Conservation (phyloP, 2,329 filamentous ascomycete species). For the Xylariaceae sp. region DNA sequence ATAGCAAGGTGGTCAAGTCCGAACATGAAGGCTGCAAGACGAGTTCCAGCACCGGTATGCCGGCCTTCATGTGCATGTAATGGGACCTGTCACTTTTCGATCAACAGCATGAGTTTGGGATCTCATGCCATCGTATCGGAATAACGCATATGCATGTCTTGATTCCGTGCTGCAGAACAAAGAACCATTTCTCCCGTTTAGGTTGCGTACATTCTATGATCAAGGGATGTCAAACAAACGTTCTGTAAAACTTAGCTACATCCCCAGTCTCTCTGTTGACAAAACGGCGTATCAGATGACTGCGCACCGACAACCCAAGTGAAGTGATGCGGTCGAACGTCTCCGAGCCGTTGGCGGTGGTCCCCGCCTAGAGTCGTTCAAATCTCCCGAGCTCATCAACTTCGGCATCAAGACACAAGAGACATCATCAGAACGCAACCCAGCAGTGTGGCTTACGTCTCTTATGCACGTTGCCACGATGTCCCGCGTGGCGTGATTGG, state of each 20-base stretch:
- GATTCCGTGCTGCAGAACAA: conserved; percentile 20
- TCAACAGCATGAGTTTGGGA: conserved; percentile 21
- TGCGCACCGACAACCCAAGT: conserved; percentile 7
- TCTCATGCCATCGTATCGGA: conserved; percentile 28
- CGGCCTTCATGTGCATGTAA: conserved; percentile 17
- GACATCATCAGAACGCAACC: no score
- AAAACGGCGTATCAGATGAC: conserved; percentile 20
- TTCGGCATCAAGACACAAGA: no score
- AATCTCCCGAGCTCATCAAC: background rate
- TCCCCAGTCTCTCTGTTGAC: conserved; percentile 6
- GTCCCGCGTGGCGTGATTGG: no score
- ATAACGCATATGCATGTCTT: conserved; percentile 32
- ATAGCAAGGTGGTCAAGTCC: background rate
- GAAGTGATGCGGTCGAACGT: conserved; percentile 9
- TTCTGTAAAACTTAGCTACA: background rate
- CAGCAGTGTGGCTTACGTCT: no score
- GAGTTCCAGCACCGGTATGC: background rate
- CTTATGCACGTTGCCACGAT: no score
- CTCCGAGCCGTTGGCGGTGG: conserved; percentile 12
- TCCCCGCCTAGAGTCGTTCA: conserved; percentile 6
- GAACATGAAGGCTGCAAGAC: background rate
- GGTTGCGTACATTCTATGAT: conserved; percentile 16
- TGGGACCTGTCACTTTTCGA: conserved; percentile 26
- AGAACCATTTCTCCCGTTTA: conserved; percentile 24
- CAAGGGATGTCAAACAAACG: conserved; percentile 7